Percentiles rank a stretch among this genome's conserved stretches.
Conservation (phyloP, 2,329 filamentous ascomycete genomes). For the Cercospora beticola region DNA sequence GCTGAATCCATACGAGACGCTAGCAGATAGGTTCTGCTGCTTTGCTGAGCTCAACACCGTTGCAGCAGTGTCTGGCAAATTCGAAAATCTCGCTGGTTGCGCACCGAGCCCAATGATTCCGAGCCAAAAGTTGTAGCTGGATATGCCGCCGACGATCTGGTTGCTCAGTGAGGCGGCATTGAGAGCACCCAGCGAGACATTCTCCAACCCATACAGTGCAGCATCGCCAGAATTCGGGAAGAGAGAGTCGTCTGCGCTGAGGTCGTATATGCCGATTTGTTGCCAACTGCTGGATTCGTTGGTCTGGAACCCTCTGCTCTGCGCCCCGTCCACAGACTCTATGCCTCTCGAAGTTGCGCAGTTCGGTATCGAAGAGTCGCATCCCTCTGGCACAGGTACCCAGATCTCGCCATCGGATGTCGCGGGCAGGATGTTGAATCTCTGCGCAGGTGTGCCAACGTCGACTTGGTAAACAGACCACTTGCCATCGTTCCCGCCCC, state of each 20-base stretch:
- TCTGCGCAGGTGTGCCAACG: slow-evolving; percentile 17
- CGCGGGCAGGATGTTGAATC: slow-evolving; percentile 14
- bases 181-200: slow-evolving; percentile 4
- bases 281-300: slow-evolving; percentile 14
- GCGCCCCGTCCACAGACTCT: neutral
- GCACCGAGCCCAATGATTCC: slow-evolving; percentile 37
- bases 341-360: slow-evolving; percentile 12
- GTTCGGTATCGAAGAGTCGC: slow-evolving; percentile 1
- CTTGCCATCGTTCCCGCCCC: slow-evolving; percentile 20
- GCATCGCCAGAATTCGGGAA: slow-evolving; percentile 1
- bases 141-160: slow-evolving; percentile 14
- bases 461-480: slow-evolving; percentile 19
- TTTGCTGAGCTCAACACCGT: neutral
- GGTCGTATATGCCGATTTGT: slow-evolving; percentile 8
- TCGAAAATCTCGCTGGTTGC: slow-evolving; percentile 24
- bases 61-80: slow-evolving; percentile 2
- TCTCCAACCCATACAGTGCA: slow-evolving; percentile 16
- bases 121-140: slow-evolving; percentile 36
- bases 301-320: slow-evolving; percentile 11
- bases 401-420: slow-evolving; percentile 13
- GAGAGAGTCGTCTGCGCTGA: slow-evolving; percentile 5
- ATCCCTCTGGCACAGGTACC: slow-evolving; percentile 15
- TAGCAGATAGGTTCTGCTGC: neutral
- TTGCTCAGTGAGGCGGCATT: neutral
- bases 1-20: slow-evolving; percentile 16